Evolutionary conservation across 805 yeast species (phyloP), one percentile per base, ranked within the genome.

Genomic region (Cephaloascus fragrans): DNA sequence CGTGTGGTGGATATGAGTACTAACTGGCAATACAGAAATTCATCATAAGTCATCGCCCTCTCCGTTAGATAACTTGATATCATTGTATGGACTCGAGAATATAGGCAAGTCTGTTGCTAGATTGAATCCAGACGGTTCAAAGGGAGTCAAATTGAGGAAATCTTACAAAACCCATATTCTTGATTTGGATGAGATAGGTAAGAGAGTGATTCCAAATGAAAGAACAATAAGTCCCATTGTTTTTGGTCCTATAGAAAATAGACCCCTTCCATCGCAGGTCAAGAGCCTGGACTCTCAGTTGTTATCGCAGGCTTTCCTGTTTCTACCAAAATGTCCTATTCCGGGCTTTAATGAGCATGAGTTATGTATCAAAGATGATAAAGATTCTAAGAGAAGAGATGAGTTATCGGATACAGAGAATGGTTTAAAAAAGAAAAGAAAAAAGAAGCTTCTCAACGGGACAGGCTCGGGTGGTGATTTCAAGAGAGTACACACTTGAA

Each of bases 101-200:
- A 62, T 89, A 12, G 84, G 96, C 1, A 68, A 74, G 39, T 80
- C 95, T 3, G 81, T 93, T 34, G 95, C 96, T 1, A 73, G 98
- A 52, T 72, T 81, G 9, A 88, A 85, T 50, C 80, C 87, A 2
- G 94, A 83, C 50, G 96, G 96, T 0, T 73, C 93, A 1, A 88
- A 85, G 48, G 96, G 96, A 39, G 88, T 88, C 31, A 93, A 93
- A 61, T 71, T 93, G 40, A 73, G 98, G 50, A 93, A 93, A 60
- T 87, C 97, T 0, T 93, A 93, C 62, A 93, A 93, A 57, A 88
- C 89, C 46, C 97, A 90, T 55, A 83, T 93, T 12, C 69, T 73
- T 31, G 97, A 89, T 48, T 64, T 93, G 20, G 84, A 23, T 23
- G 28, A 23, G 12, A 12, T 96, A 0, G 97, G 89, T 2, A 81